Evolutionary conservation across 129 eudicot genomes (phyloP), one percentile per base, ranked within the genome.

Genomic region (Chrysanthemum seticuspe): DNA sequence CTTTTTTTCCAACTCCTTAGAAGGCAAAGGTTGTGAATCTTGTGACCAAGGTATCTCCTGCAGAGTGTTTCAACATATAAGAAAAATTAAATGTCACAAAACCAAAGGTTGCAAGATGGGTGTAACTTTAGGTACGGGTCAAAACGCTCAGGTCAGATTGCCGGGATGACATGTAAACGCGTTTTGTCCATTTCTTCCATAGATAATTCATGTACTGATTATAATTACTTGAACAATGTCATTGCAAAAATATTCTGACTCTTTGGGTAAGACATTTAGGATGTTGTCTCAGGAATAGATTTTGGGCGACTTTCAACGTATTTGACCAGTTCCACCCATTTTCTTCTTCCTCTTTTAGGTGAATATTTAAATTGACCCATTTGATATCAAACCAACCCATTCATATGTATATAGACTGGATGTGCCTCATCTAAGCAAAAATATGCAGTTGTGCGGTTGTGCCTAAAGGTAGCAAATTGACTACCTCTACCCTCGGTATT

Each of bases 41-140:
- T 74, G 79, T 62, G 80, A 76, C 87, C 88, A 80, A 18, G 91
- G 83, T 23, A 74, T 55, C 63, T 76, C 87, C 98, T 87, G 88
- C 72, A 70, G 77, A 57, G 65, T 45, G 70, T n/a, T 62, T 70
- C 61, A 68, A 68, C 53, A 62, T 15, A 2, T 27, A 73, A 56
- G 62, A 70, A 27, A 27, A 36, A 23, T 50, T 14, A 13, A 13
- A 65, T 18, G 71, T 23, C 16, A 14, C 18, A 44, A 50, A 25
- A 29, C 2, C 25, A 6, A 56, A 16, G 34, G 52, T 70, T 31
- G 15, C 55, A 71, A 57, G 21, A 71, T 71, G 45, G 56, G 65
- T 44, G 16, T 16, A 2, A 27, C 29, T 27, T 72, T 10, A 68
- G 18, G 13, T 13, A 61, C 2, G 12, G 56, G 66, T 70, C 19